Conservation (phyloP, 2,329 filamentous ascomycete species). For the Penicillium brasilianum region DNA sequence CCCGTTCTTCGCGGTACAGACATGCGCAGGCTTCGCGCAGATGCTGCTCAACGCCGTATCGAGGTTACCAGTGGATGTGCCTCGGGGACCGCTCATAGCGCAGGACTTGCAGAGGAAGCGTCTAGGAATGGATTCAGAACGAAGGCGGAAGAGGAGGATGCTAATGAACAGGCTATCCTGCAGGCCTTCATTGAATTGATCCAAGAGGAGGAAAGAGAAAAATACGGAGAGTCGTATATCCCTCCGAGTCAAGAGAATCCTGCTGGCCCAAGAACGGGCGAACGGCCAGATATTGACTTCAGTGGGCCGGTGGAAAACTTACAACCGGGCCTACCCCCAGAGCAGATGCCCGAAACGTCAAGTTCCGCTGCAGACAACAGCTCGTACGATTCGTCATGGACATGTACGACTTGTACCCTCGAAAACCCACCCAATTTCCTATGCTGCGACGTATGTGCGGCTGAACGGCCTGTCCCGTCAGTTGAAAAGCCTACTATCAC, state of each 20-base stretch:
- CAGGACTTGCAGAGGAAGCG: conserved; percentile 70
- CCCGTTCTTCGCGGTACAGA: conserved; percentile 64
- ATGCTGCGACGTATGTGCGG: conserved; percentile 64
- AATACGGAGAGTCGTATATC: conserved; percentile 62
- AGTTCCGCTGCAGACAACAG: conserved; percentile 34
- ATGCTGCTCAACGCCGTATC: conserved; percentile 71
- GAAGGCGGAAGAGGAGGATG: conserved; percentile 83
- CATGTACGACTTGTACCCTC: conserved; percentile 65
- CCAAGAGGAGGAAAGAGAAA: conserved; percentile 73
- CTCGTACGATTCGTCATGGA: conserved; percentile 56
- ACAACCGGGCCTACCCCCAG: not conserved
- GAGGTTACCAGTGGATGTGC: conserved; percentile 75
- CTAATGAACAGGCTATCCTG: conserved; percentile 84
- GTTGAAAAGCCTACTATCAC: conserved; percentile 21
- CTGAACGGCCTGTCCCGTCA: conserved; percentile 55
- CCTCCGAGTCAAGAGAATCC: conserved; percentile 60
- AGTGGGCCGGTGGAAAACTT: conserved; percentile 9
- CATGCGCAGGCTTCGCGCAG: conserved; percentile 72
- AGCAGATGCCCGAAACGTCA: conserved; percentile 15
- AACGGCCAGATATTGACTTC: conserved; percentile 42
- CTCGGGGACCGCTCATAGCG: conserved; percentile 68
- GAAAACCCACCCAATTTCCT: conserved; percentile 65
- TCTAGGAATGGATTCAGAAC: conserved; percentile 78
- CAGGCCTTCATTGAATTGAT: conserved; percentile 85
- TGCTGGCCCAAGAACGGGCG: conserved; percentile 51